Evolutionary conservation across 345 rosid genomes (phyloP).

Genomic region (Iberis pinnata): DNA sequence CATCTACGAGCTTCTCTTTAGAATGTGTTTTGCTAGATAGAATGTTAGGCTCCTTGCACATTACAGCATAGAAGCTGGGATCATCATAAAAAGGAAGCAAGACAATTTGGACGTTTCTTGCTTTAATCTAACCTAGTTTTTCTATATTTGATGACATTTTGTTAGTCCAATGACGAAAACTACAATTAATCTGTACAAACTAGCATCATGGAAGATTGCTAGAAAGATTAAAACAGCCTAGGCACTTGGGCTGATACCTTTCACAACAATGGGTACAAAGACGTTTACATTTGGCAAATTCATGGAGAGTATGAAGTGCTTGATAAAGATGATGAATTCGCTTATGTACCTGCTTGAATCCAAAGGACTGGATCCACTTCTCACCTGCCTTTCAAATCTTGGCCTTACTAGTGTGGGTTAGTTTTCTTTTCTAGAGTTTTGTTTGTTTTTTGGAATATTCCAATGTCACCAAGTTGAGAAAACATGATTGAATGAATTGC

Average conservation of each 20-base stretch:
- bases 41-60: constrained; percentile 77
- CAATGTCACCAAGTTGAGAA: not conserved
- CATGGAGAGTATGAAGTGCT: constrained; percentile 54
- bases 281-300: constrained; percentile 50
- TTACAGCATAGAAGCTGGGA: constrained; percentile 78
- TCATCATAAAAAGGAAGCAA: constrained; percentile 69
- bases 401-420: constrained; percentile 10
- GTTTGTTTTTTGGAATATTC: constrained; percentile 6
- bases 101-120: constrained; percentile 30
- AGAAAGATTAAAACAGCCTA: constrained; percentile 93
- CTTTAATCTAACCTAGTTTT: constrained; percentile 3
- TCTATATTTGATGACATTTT: not conserved
- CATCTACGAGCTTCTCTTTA: not conserved
- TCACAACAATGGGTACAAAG: constrained; percentile 91
- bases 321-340: constrained; percentile 26
- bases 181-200: constrained; percentile 37
- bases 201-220: constrained; percentile 78
- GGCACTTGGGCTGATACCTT: constrained; percentile 87
- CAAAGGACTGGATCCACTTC: not conserved
- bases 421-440: constrained; percentile 19
- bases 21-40: constrained; percentile 37
- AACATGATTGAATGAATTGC: not conserved
- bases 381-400: not conserved
- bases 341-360: constrained; percentile 3
- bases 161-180: not conserved